These are phyloP conservation scores for Berkeleyomyces rouxiae DNA, from an alignment of 2,329 filamentous ascomycete species.

Conservation along the genomic window DNA sequence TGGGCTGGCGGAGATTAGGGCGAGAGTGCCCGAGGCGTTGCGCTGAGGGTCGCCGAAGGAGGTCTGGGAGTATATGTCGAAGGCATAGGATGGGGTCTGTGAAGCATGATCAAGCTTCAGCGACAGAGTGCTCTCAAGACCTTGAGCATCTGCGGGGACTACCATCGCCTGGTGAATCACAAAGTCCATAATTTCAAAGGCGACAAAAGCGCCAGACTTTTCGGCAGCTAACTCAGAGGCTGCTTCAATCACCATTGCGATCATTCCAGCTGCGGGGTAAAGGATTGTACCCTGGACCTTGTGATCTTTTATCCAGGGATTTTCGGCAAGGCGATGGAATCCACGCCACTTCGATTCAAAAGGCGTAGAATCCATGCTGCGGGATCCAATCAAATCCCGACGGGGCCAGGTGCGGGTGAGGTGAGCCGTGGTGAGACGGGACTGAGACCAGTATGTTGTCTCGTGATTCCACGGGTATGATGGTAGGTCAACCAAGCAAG, in stretches of 20 bases:
- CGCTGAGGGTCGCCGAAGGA: conserved; percentile 19
- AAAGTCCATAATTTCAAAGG: conserved; percentile 29
- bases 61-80: conserved; percentile 31
- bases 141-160: conserved; percentile 28
- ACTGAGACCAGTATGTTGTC: conserved; percentile 37
- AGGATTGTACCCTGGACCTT: conserved; percentile 33
- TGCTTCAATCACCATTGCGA: conserved; percentile 32
- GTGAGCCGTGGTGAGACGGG: conserved; percentile 27
- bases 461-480: conserved; percentile 39
- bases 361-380: conserved; percentile 26
- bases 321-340: conserved; percentile 31
- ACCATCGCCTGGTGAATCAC: conserved; percentile 34
- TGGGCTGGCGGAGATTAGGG: conserved; percentile 3
- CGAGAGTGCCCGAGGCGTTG: conserved; percentile 23
- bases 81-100: conserved; percentile 20
- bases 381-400: conserved; percentile 35
- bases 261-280: conserved; percentile 35
- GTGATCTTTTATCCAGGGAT: conserved; percentile 36
- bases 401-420: conserved; percentile 29
- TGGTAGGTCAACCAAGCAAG: conserved; percentile 30
- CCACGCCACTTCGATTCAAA: conserved; percentile 33
- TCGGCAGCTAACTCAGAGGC: conserved; percentile 24
- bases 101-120: conserved; percentile 20
- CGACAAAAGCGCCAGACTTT: background rate
- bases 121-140: conserved; percentile 33